Base-by-base conservation (phyloP, 306 rosid genomes). In the Castanea sativa region DNA sequence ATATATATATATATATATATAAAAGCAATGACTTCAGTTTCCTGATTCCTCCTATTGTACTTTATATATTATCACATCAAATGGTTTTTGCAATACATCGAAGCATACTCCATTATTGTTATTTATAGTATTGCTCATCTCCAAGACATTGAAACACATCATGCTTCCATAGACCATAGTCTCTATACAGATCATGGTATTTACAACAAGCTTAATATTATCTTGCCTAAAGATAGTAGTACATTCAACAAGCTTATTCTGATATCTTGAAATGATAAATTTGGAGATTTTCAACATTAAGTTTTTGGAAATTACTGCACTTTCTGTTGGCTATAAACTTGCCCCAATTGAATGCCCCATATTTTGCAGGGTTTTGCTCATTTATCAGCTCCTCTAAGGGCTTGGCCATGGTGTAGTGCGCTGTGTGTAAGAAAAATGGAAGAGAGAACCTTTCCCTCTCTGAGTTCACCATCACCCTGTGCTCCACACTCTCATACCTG, bases 401-500 rank as follows among this genome's bases (percentile, higher is more conserved):
- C 65, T 79, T 71, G 18, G 86, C 88, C 45, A 80, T 12, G 21
- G 82, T 85, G 85, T 79, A 77, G 69, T 88, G 98, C 49, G 91
- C 60, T 7, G 97, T 97, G 63, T 76, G 83, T 51, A 93, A 74
- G 86, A 88, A 88, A 81, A 77, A 86, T 0, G 92, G 87, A 72
- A 89, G 69, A 1, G 93, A 89, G 57, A n/a, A 38, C 43, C 43
- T 6, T 38, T 38, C 43, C 10, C 43, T 38, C 43, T 38, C 43
- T 38, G 43, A 38, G 83, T 87, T 87, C 61, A 86, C 88, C 75
- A 78, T 56, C 64, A 73, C 93, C 72, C 91, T 90, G 59, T 93
- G 97, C 53, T 90, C 94, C 55, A 82, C 89, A 72, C 94, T 92
- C 76, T 91, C 88, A 74, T 88, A 92, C 6, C 21, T 86, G 23